Conservation (phyloP, 768 basidiomycete genomes). For the Mycena rosella region DNA sequence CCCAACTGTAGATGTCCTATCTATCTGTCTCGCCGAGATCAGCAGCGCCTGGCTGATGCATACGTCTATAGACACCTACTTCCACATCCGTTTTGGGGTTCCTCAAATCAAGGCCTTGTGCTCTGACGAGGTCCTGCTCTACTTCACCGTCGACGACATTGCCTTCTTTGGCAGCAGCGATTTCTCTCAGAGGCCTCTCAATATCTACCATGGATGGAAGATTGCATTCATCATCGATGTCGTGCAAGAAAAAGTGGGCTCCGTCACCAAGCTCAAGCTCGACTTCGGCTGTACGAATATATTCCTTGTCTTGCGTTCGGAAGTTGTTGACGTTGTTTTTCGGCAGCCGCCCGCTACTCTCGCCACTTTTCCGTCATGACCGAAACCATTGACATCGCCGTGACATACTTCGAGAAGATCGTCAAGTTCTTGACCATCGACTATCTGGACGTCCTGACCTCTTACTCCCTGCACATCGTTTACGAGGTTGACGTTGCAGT, state of each 20-base stretch:
- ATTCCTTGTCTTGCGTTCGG: neutral
- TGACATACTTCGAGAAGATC: conserved; percentile 5
- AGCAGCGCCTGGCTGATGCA: conserved; percentile 34
- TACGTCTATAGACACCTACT: conserved; percentile 34
- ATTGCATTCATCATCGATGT: conserved; percentile 37
- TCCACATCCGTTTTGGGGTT: conserved; percentile 39
- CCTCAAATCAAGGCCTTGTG: conserved; percentile 38
- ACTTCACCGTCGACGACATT: conserved; percentile 33
- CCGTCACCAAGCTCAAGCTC: conserved; percentile 23
- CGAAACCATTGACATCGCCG: conserved; percentile 3
- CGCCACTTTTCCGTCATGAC: conserved; percentile 19
- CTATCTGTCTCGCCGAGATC: conserved; percentile 34
- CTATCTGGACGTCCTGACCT: conserved; percentile 9
- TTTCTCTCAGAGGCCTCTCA: conserved; percentile 9
- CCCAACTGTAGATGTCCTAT: conserved; percentile 9
- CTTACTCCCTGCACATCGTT: conserved; percentile 14
- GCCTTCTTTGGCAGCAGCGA: conserved; percentile 11
- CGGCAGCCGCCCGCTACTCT: conserved; percentile 25
- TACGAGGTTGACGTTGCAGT: neutral
- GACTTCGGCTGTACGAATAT: conserved; percentile 31
- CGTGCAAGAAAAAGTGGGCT: conserved; percentile 29
- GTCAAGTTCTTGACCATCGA: conserved; percentile 11
- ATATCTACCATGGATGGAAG: conserved; percentile 34
- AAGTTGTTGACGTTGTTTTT: neutral
- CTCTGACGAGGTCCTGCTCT: conserved; percentile 36